Base-by-base conservation (phyloP, 2,329 filamentous ascomycete genomes). In the Laburnicola sp. region DNA sequence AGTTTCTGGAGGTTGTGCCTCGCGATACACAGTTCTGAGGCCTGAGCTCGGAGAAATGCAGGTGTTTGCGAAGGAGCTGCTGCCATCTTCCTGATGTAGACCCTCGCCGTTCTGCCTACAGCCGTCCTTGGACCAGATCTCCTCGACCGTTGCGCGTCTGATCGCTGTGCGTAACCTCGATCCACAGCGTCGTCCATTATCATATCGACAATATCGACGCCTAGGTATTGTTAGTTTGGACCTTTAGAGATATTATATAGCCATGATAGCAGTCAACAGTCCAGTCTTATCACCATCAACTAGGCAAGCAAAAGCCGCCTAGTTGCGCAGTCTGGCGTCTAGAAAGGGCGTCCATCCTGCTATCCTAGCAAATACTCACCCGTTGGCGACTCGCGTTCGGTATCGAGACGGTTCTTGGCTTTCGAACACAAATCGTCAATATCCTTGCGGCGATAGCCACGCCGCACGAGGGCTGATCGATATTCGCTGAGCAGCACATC, bases 121-220 rank as follows among this genome's bases (percentile, higher is more conserved):
- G 38, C 22, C 31, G 36, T 23, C 11, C 31, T n/a, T 2, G 23
- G 28, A 34, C 22, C 11, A 16, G 6, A 39, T 35, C 25, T 21
- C 11, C n/a, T 22, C 23, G 32, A 9, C 27, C 49, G 16, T 8
- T 7, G 10, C 6, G 25, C 22, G 6, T 11, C 26, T 37, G 51
- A 11, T 26, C 40, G 10, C n/a, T n/a, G n/a, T 6, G 46, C 22
- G 32, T 9, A 27, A 10, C 32, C 30, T 8, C 23, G 36, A 6
- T 6, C n/a, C 2, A 40, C 31, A 3, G 51, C 50, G n/a, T 59
- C 55, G 16, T 59, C 51, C 64, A 68, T 64, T 26, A 69, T 48
- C 42, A 69, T 41, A 39, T 68, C 58, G 3, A 69, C 65, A 32
- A 69, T 61, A 11, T 69, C 65, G 2, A 58, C 43, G 30, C 60